Evolutionary conservation across 1,284 basidiomycete species (phyloP).

Genomic region (Thecaphora frezii): DNA sequence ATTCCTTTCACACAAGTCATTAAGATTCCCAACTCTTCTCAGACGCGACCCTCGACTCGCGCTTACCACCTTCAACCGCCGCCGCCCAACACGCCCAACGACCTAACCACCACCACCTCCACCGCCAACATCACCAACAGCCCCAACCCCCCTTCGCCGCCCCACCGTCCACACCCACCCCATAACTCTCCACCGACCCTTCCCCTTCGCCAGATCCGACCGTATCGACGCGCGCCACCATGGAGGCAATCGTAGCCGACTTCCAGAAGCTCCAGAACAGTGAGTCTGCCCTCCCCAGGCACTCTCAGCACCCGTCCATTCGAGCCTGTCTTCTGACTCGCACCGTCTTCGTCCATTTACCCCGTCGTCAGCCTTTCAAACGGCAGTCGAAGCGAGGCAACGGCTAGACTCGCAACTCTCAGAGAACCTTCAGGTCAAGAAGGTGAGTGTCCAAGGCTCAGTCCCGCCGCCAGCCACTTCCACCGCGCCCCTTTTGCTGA

Average conservation of each 20-base stretch:
- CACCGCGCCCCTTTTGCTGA: not conserved
- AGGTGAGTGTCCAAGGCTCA: slow-evolving; percentile 64
- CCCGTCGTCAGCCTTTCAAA: slow-evolving; percentile 29
- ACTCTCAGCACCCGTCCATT: not conserved
- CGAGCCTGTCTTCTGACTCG: too few relatives aligned
- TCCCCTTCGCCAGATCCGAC: not conserved
- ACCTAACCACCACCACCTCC: too few relatives aligned
- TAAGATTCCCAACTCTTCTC: too few relatives aligned
- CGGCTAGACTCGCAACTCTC: slow-evolving; percentile 69
- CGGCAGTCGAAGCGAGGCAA: slow-evolving; percentile 46
- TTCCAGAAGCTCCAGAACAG: slow-evolving; percentile 41
- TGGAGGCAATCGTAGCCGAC: slow-evolving; percentile 33
- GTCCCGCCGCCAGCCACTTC: slow-evolving; percentile 1
- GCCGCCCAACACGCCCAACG: too few relatives aligned
- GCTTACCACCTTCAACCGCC: too few relatives aligned
- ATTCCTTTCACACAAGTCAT: too few relatives aligned
- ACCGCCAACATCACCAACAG: too few relatives aligned
- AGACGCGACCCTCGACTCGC: too few relatives aligned
- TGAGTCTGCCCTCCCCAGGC: slow-evolving; percentile 3
- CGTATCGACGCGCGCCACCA: too few relatives aligned
- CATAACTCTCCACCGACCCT: too few relatives aligned
- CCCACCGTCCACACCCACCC: too few relatives aligned
- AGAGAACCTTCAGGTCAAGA: slow-evolving; percentile 89
- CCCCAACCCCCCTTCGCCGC: too few relatives aligned
- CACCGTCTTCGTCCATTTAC: not conserved